These are phyloP conservation scores for Epichloe hybrida DNA, from an alignment of 2,329 filamentous ascomycete genomes.

Conservation along the genomic window DNA sequence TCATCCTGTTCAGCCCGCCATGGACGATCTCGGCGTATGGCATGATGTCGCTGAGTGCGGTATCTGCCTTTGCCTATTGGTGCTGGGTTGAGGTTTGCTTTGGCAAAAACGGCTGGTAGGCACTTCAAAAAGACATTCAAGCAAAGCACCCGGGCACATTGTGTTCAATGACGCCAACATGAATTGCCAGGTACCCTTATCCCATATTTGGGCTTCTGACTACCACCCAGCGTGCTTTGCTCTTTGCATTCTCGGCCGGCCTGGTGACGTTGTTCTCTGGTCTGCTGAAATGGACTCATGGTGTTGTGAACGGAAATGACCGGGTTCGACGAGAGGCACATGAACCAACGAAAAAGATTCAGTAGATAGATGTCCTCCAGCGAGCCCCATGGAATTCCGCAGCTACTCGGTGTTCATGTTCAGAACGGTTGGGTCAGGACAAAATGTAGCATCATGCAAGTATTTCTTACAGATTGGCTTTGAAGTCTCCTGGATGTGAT, in stretches of 20 bases:
- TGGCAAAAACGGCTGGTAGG: constrained; percentile 49
- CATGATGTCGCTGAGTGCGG: constrained; percentile 43
- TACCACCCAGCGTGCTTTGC: constrained; percentile 48
- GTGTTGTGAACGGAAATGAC: constrained; percentile 46
- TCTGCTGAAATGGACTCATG: constrained; percentile 57
- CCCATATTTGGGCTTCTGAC: constrained; percentile 62
- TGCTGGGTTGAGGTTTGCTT: constrained; percentile 65
- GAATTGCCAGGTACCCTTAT: constrained; percentile 58
- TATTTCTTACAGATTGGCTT: constrained; percentile 15
- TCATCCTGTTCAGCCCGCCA: constrained; percentile 26
- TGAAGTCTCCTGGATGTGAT: constrained; percentile 20
- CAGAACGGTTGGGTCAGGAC: too few species aligned
- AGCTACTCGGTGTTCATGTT: too few species aligned
- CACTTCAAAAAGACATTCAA: constrained; percentile 1
- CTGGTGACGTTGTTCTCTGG: constrained; percentile 61
- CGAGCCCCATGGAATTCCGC: background rate
- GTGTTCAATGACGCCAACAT: background rate
- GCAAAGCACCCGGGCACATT: background rate
- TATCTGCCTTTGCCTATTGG: constrained; percentile 57
- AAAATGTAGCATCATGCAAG: too few species aligned
- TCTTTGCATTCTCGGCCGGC: constrained; percentile 57
- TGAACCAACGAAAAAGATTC: constrained; percentile 19
- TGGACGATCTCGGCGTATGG: constrained; percentile 52
- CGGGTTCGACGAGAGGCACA: constrained; percentile 16
- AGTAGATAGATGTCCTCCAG: constrained; percentile 9